These are phyloP conservation scores for Bjerkandera adusta DNA, from an alignment of 1,284 basidiomycete genomes.

Conservation along the genomic window DNA sequence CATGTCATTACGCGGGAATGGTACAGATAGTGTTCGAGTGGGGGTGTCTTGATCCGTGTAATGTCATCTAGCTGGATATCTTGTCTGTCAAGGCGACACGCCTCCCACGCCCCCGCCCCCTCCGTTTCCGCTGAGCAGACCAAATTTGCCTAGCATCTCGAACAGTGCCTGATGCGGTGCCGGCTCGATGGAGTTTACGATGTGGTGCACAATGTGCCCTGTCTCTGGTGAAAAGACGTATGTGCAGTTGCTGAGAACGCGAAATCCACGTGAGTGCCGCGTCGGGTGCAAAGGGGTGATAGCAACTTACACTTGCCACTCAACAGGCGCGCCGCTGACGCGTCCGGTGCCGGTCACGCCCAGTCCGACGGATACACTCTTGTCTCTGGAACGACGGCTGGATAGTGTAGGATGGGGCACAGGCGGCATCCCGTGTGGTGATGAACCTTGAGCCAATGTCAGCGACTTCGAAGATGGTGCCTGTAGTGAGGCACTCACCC, in stretches of 20 bases:
- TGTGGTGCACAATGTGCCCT: constrained; percentile 62
- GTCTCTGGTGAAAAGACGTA: constrained; percentile 67
- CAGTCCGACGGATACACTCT: constrained; percentile 47
- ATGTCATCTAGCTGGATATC: too few relatives aligned
- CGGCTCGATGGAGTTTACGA: constrained; percentile 69
- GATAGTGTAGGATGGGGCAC: background rate
- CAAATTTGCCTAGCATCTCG: constrained; percentile 46
- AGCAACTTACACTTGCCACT: constrained; percentile 64
- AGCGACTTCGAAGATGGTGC: too few relatives aligned
- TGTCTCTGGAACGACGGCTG: constrained; percentile 30
- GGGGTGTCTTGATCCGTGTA: too few relatives aligned
- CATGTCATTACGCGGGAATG: too few relatives aligned
- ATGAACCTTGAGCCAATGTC: too few relatives aligned
- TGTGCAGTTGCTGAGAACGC: constrained; percentile 57
- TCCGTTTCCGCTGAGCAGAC: constrained; percentile 21
- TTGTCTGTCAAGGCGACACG: constrained; percentile 6
- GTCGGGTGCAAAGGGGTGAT: background rate
- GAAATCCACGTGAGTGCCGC: background rate
- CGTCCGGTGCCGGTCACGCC: constrained; percentile 51
- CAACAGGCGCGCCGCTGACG: constrained; percentile 49
- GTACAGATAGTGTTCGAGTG: too few relatives aligned
- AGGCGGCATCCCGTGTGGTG: too few relatives aligned
- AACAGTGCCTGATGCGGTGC: constrained; percentile 70
- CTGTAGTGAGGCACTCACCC: too few relatives aligned
- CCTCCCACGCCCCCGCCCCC: constrained; percentile 17